Evolutionary conservation across 345 rosid genomes (phyloP), one percentile per base, ranked within the genome.

Genomic region (Eucalyptus polyanthemos): DNA sequence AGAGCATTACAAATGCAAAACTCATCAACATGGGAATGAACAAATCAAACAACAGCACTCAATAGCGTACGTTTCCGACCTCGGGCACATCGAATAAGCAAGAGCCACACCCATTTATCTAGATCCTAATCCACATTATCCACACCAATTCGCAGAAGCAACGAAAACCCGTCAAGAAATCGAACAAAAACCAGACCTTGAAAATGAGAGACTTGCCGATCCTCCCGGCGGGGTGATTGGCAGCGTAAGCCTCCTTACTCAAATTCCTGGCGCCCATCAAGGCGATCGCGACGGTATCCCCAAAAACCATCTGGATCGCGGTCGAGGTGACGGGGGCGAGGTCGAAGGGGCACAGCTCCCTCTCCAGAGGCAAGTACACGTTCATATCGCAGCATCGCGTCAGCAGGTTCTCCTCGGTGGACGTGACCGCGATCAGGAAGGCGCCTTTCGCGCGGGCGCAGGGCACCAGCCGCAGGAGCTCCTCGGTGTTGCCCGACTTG

Each of bases 281-380:
- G 2, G 99, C 99, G 62, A 97, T 95, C 44, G 99, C 98, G 51
- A 98, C 97, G 24, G 99, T 97, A 91, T 98, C 99, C 87, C 99
- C 99, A 40, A 98, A 98, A 31, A 98, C 96, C 99, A 98, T 98
- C 93, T 98, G 99, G 40, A 98, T 98, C 54, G 98, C 99, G 25
- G 97, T 97, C 24, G 99, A 98, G 10, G 99, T 98, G 29, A 97
- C 99, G 27, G 99, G 99, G 11, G 99, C 99, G 67, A 98, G 92
- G 94, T 98, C 95, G 56, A 97, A 98, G 5, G 99, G 99, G 65
- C 99, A 98, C 50, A 98, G 88, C 89, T 98, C 99, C 92, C 97
- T 95, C 94, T 93, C 94, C 80, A 98, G 91, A 3, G 99, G 99
- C 91, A 96, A 94, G 93, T 93, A 95, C 90, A 98, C 98, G 87